phyloP scores from a whole-genome alignment of 148 eudicot genomes.

The Talinum fruticosum region DNA sequence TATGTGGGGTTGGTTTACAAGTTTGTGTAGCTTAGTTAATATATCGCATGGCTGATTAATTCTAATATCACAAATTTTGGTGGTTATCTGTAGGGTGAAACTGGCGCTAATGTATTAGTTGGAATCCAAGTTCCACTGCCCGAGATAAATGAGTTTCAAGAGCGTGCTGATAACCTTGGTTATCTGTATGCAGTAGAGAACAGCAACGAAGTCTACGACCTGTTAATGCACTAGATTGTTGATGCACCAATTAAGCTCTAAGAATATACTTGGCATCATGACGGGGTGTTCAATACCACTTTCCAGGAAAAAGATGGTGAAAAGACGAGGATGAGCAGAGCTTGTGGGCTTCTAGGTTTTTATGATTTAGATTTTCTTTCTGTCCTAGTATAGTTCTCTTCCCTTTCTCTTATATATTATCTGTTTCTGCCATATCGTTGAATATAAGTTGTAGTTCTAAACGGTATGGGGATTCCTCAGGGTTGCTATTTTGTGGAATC shows the following conservation, averaged over 20 bases:
- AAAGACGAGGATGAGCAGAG: too few relatives aligned
- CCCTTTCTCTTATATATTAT: too few relatives aligned
- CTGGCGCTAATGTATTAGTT: conserved; percentile 89
- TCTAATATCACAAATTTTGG: neutral
- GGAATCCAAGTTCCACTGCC: conserved; percentile 70
- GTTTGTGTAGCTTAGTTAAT: too few relatives aligned
- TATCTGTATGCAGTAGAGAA: conserved; percentile 58
- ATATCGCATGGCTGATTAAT: neutral
- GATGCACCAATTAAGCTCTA: neutral
- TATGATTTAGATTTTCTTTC: too few relatives aligned
- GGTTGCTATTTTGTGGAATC: too few relatives aligned
- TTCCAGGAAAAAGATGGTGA: too few relatives aligned
- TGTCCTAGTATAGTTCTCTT: too few relatives aligned
- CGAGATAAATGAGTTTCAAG: conserved; percentile 56
- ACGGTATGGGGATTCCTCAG: too few relatives aligned
- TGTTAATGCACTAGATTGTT: conserved; percentile 57
- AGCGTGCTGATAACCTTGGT: conserved; percentile 63
- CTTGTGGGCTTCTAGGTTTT: too few relatives aligned
- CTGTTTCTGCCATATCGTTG: too few relatives aligned
- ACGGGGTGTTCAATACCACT: neutral
- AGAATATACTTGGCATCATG: neutral
- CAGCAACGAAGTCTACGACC: conserved; percentile 53
- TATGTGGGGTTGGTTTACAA: too few relatives aligned
- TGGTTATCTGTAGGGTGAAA: conserved; percentile 58
- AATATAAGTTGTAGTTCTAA: too few relatives aligned